These are phyloP conservation scores for Candida alai DNA, from an alignment of 805 yeast species.

Conservation along the genomic window DNA sequence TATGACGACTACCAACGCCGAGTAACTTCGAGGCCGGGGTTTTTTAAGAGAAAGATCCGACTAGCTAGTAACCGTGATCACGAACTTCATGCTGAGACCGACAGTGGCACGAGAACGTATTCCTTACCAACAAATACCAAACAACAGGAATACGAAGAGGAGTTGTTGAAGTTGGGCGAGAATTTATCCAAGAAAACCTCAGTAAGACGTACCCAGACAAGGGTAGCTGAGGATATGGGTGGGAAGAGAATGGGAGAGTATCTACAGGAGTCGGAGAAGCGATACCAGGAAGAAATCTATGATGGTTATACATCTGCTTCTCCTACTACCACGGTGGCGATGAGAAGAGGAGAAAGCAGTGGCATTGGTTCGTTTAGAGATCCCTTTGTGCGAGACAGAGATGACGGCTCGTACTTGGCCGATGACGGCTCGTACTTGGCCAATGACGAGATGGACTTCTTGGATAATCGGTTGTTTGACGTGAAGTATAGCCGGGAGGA, in stretches of 20 bases:
- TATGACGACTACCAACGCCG: no score
- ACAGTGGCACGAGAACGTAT: slow-evolving; percentile 1
- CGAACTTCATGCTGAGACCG: neutral
- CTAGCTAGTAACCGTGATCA: neutral
- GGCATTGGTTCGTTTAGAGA: slow-evolving; percentile 2
- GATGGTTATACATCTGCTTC: slow-evolving; percentile 21
- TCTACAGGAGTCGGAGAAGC: slow-evolving; percentile 9
- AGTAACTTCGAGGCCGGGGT: no score
- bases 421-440: slow-evolving; percentile 15
- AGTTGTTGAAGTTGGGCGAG: slow-evolving; percentile 34
- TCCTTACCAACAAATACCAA: neutral
- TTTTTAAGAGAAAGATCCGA: neutral
- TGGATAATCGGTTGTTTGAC: slow-evolving; percentile 14
- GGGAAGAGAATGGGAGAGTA: slow-evolving; percentile 5
- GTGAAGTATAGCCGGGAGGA: no score
- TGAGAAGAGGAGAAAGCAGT: neutral
- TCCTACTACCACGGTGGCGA: neutral
- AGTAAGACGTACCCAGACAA: slow-evolving; percentile 22
- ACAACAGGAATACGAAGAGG: slow-evolving; percentile 18
- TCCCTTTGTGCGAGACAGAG: slow-evolving; percentile 3
- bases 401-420: neutral
- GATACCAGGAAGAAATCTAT: slow-evolving; percentile 24
- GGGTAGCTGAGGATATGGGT: neutral
- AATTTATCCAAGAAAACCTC: slow-evolving; percentile 31
- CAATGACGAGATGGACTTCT: slow-evolving; percentile 20